Percentiles rank a stretch among this genome's conserved stretches.
Evolutionary conservation across 352 stramenopile genomes (phyloP).

Genomic region (Phytophthora tubulina): DNA sequence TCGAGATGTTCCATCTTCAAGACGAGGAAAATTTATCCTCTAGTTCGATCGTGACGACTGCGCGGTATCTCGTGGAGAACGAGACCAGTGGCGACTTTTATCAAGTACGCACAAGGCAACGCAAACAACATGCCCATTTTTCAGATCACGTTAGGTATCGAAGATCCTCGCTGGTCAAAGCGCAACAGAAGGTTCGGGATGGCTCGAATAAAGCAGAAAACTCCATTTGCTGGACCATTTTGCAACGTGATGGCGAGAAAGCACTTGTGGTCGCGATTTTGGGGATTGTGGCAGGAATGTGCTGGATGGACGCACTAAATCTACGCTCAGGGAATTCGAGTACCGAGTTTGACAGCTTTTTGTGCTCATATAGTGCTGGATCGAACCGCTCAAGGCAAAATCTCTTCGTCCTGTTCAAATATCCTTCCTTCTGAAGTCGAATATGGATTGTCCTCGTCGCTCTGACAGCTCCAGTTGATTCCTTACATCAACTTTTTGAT

Average conservation of each 20-base stretch:
- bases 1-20: constrained; percentile 41
- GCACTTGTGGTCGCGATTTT: constrained; percentile 59
- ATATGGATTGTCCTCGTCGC: neutral
- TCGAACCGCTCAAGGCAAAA: constrained; percentile 63
- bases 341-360: constrained; percentile 33
- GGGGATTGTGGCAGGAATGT: constrained; percentile 64
- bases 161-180: constrained; percentile 22
- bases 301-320: constrained; percentile 75
- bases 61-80: constrained; percentile 63
- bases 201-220: constrained; percentile 12
- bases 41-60: constrained; percentile 4
- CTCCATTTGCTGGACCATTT: constrained; percentile 25
- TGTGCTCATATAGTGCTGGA: constrained; percentile 66
- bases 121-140: constrained; percentile 2
- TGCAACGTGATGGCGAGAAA: constrained; percentile 48
- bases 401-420: constrained; percentile 83
- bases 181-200: constrained; percentile 18
- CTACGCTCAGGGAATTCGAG: constrained; percentile 34
- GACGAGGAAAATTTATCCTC: constrained; percentile 17
- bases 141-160: constrained; percentile 9
- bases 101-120: constrained; percentile 40
- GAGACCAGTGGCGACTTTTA: constrained; percentile 74
- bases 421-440: constrained; percentile 53
- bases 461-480: neutral
- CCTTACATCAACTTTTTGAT: constrained; percentile 43